Percentiles rank a stretch among this genome's conserved stretches.
phyloP scores from a whole-genome alignment of 495 filamentous ascomycete species.

The Annulohypoxylon bovei region DNA sequence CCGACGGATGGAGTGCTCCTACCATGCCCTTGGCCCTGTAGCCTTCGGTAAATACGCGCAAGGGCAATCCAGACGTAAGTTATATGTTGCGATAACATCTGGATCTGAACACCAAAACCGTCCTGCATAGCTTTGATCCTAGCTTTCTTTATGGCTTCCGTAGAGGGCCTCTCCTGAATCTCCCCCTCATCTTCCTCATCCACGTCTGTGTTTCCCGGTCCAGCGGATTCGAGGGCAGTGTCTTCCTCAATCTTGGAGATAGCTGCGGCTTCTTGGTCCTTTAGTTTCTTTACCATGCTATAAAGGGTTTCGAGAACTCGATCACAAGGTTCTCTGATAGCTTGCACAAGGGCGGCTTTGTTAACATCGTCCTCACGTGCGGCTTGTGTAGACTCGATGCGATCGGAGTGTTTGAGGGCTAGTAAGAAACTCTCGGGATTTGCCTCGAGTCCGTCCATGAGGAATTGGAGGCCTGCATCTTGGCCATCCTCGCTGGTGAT shows the following conservation, averaged over 20 bases:
- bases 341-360: conserved; percentile 72
- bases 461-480: conserved; percentile 68
- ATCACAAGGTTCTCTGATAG: conserved; percentile 84
- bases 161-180: conserved; percentile 62
- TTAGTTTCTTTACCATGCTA: conserved; percentile 75
- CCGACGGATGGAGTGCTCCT: conserved; percentile 75
- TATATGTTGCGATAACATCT: conserved; percentile 77
- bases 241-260: conserved; percentile 76
- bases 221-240: conserved; percentile 47
- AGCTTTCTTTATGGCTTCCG: conserved; percentile 65
- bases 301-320: conserved; percentile 86
- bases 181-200: conserved; percentile 73
- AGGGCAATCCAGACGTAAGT: conserved; percentile 94
- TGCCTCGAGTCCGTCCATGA: conserved; percentile 81
- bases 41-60: conserved; percentile 90
- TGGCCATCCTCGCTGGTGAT: conserved; percentile 69
- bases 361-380: conserved; percentile 77
- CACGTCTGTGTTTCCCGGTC: conserved; percentile 57
- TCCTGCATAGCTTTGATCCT: conserved; percentile 78
- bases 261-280: conserved; percentile 75
- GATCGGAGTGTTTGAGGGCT: conserved; percentile 87
- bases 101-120: conserved; percentile 74
- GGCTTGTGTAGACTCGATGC: conserved; percentile 75
- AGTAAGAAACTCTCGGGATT: conserved; percentile 94
- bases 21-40: conserved; percentile 83